Percentiles rank a stretch among this genome's conserved stretches.
These are phyloP conservation scores for Yamadazyma trypodendri DNA, from an alignment of 1,139 yeast species.

Conservation along the genomic window DNA sequence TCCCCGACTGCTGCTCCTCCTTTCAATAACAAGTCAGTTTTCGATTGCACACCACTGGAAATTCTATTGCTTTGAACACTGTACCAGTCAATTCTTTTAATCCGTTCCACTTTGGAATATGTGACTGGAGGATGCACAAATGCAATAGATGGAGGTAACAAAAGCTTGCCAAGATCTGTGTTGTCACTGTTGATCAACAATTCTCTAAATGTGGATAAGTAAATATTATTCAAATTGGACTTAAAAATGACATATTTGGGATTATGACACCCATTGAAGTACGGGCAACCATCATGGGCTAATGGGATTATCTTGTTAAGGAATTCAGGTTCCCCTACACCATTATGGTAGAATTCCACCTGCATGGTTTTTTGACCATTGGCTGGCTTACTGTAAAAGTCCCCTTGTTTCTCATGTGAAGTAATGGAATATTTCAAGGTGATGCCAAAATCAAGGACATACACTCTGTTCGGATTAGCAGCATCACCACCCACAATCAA, in stretches of 20 bases:
- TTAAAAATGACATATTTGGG: slow-evolving; percentile 61
- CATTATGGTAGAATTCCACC: slow-evolving; percentile 22
- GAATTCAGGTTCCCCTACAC: slow-evolving; percentile 20
- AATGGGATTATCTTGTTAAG: slow-evolving; percentile 32
- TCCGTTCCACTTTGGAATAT: slow-evolving; percentile 50
- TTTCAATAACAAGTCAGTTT: slow-evolving; percentile 42
- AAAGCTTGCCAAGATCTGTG: slow-evolving; percentile 53
- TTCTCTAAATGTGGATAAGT: slow-evolving; percentile 28
- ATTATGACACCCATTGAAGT: slow-evolving; percentile 68
- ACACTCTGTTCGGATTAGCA: slow-evolving; percentile 52
- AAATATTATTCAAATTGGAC: slow-evolving; percentile 53
- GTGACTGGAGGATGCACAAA: slow-evolving; percentile 79
- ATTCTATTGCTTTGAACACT: slow-evolving; percentile 57
- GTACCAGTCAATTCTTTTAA: slow-evolving; percentile 69
- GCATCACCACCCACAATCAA: slow-evolving; percentile 69
- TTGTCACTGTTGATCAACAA: slow-evolving; percentile 48
- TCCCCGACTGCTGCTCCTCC: slow-evolving; percentile 68
- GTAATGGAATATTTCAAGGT: slow-evolving; percentile 80
- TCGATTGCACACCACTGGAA: slow-evolving; percentile 40
- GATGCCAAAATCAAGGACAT: slow-evolving; percentile 72
- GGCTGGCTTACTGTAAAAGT: slow-evolving; percentile 67
- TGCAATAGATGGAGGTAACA: slow-evolving; percentile 76
- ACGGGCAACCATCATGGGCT: slow-evolving; percentile 46
- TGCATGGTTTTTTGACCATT: slow-evolving; percentile 37
- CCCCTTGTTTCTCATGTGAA: slow-evolving; percentile 79